Evolutionary conservation across 1,284 basidiomycete species (phyloP), one percentile per base, ranked within the genome.

Genomic region (Violaceomyces palustris): DNA sequence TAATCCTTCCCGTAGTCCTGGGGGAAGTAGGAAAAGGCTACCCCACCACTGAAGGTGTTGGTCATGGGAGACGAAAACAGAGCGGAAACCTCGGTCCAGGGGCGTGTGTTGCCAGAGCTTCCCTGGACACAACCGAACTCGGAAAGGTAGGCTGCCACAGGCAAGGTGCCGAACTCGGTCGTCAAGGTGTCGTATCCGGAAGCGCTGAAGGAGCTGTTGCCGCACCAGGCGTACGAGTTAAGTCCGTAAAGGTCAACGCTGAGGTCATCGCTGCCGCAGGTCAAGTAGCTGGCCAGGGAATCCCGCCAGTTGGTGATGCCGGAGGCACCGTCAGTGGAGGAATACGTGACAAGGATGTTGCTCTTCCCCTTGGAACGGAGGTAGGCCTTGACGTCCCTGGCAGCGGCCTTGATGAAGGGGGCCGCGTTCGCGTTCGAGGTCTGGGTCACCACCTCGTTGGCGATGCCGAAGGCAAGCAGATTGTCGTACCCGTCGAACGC

Each of bases 391-490:
- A 82, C 77, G 72, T 94, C 91, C 29, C 90, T 82, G 18, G 88
- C 88, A 15, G 89, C 89, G 29, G 88, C 89, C 75, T 93, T 93
- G 73, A 94, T 81, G 72, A 82, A 93, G 1, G 89, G 81, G 9
- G 83, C 82, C 14, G 85, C 82, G 33, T 75, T 77, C 12, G 86
- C 87, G 51, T 78, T 80, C 39, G 80, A 78, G 18, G 77, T 45
- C 15, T 67, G 71, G 24, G 79, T 81, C 52, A 91, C 81, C 15
- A 91, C 86, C 74, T 93, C 90, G 72, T 94, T 94, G 15, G 88
- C 90, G 46, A 94, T 79, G 69, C 91, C 91, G 77, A 73, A 82
- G 83, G 37, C 69, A n/a, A 74, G 62, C 27, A 74, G 42, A 29
- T 69, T 69, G 44, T 56, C 50, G 37, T 64, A 65, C 17, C 30